Evolutionary conservation across 108 stramenopile genomes (phyloP).

Genomic region (Cyclotella cryptica): DNA sequence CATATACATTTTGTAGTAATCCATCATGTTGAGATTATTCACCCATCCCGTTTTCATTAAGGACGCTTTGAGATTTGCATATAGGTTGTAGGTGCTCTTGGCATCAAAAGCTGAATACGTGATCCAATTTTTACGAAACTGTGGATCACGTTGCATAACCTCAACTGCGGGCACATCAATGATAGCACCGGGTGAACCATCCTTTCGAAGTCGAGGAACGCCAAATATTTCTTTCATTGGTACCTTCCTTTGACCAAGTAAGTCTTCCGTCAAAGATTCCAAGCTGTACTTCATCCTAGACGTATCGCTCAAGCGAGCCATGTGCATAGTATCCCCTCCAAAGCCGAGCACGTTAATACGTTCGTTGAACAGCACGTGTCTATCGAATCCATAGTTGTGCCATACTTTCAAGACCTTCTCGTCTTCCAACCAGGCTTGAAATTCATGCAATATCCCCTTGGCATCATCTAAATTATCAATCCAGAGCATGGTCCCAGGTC

Average conservation of each 20-base stretch:
- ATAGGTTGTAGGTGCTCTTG: slow-evolving; percentile 77
- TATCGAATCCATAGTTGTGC: slow-evolving; percentile 99
- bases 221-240: slow-evolving; percentile 98
- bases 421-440: slow-evolving; percentile 89
- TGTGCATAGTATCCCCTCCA: slow-evolving; percentile 99
- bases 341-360: slow-evolving; percentile 90
- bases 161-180: slow-evolving; percentile 89
- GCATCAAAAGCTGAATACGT: slow-evolving; percentile 84
- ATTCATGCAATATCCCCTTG: slow-evolving; percentile 85
- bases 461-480: slow-evolving; percentile 93
- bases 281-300: slow-evolving; percentile 80
- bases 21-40: slow-evolving; percentile 69
- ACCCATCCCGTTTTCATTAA: slow-evolving; percentile 61
- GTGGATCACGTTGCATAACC: slow-evolving; percentile 83
- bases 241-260: slow-evolving; percentile 75
- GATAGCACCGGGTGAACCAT: slow-evolving; percentile 84
- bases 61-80: slow-evolving; percentile 40
- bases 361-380: slow-evolving; percentile 97
- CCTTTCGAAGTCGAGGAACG: slow-evolving; percentile 77
- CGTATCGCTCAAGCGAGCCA: slow-evolving; percentile 96
- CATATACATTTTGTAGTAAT: slow-evolving; percentile 94
- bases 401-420: slow-evolving; percentile 84
- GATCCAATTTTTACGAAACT: slow-evolving; percentile 82
- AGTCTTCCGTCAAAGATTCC: slow-evolving; percentile 82
- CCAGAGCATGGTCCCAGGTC: slow-evolving; percentile 84